Evolutionary conservation across 2,329 filamentous ascomycete genomes (phyloP), one percentile per base, ranked within the genome.

Genomic region (Pseudofabraea citricarpa): DNA sequence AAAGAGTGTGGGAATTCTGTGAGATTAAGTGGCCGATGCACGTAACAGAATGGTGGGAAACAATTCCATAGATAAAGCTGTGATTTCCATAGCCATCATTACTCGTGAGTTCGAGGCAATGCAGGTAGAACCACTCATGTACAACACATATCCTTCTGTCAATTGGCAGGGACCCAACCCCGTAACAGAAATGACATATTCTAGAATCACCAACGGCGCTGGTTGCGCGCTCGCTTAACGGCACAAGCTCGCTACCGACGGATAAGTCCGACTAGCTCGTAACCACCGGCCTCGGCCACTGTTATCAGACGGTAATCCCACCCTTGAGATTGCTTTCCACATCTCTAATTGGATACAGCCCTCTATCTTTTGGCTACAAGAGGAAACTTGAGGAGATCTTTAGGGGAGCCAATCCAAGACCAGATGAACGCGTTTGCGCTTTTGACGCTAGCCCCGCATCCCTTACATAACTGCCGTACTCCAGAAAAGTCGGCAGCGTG

Each of bases 351-450:
- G 3, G 8, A 8, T 27, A 13, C 8, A 8, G 8, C 24, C 13
- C 29, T 32, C 2, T 18, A 12, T 6, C 29, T 32, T 13, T 13
- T 32, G 15, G 19, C 35, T n/a, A 37, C 18, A 37, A 22, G 19
- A n/a, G 35, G 35, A 10, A 37, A 37, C 18, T 37, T 37, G 10
- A 23, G 10, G 35, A 37, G 35, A 37, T 22, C 21, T 36, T 9
- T 36, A 18, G 2, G 35, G 21, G 8, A 32, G 29, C 29, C n/a
- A n/a, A 4, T n/a, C 8, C 29, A 7, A n/a, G 19, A 15, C 29
- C 13, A 32, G 13, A 32, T n/a, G 29, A 32, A 5, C 10, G n/a
- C n/a, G n/a, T n/a, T n/a, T n/a, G n/a, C 19, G 13, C 2, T 32
- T 32, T 15, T 32, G 29, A 32, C 19, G 13, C 19, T 13, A 12